Conservation (phyloP, 2,329 filamentous ascomycete species). For the Cordyceps cateniannulata region DNA sequence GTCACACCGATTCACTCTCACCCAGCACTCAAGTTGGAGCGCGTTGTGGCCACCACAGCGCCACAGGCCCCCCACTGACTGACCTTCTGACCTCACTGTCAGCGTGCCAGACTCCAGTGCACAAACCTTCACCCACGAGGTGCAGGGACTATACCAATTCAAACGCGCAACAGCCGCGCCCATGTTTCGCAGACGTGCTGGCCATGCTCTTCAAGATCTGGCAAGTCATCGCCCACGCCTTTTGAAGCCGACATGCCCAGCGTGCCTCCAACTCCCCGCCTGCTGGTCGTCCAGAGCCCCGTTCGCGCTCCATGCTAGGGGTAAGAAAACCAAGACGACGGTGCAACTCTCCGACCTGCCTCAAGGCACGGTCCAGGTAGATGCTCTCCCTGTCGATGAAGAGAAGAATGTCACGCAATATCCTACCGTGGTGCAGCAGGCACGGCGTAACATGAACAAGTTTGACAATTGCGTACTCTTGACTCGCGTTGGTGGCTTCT, state of each 20-base stretch:
- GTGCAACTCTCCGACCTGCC: slow-evolving; percentile 51
- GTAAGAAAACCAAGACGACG: slow-evolving; percentile 49
- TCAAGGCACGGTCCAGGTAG: slow-evolving; percentile 37
- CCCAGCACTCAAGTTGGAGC: too few relatives aligned
- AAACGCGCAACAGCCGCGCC: not conserved
- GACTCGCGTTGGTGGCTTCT: slow-evolving; percentile 91
- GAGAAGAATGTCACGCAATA: slow-evolving; percentile 52
- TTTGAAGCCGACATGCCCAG: not conserved
- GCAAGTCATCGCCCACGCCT: not conserved
- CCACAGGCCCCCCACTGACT: too few relatives aligned
- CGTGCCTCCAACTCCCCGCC: not conserved
- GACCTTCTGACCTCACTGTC: too few relatives aligned
- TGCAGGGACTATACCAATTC: not conserved
- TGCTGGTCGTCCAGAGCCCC: not conserved
- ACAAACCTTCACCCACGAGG: not conserved
- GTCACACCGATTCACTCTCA: too few relatives aligned
- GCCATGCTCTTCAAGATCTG: not conserved
- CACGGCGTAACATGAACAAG: slow-evolving; percentile 79
- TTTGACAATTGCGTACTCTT: slow-evolving; percentile 87
- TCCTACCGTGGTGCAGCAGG: slow-evolving; percentile 84
- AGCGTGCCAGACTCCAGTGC: not conserved
- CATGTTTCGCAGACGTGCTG: slow-evolving; percentile 4
- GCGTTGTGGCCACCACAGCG: too few relatives aligned
- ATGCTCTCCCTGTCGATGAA: slow-evolving; percentile 24
- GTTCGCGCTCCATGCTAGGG: slow-evolving; percentile 22